These are phyloP conservation scores for Hawksworthiomyces lignivorus DNA, from an alignment of 2,329 filamentous ascomycete genomes.

Conservation along the genomic window DNA sequence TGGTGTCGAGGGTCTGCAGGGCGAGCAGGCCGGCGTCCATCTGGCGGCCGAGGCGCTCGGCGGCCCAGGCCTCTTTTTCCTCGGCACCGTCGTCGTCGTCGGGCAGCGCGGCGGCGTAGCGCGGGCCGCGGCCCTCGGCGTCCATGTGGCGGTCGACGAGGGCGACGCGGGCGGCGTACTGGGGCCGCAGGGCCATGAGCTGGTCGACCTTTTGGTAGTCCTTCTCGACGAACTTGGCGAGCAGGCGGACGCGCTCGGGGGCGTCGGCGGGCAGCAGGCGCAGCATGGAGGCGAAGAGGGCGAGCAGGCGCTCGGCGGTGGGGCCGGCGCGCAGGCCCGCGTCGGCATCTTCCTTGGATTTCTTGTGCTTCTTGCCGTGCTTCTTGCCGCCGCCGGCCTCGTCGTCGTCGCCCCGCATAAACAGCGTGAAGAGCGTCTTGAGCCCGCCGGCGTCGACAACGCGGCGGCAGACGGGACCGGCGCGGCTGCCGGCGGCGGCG, in stretches of 20 bases:
- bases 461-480: slow-evolving; percentile 57
- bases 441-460: slow-evolving; percentile 78
- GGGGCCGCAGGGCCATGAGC: slow-evolving; percentile 62
- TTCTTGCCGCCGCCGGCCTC: slow-evolving; percentile 29
- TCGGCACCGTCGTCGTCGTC: slow-evolving; percentile 51
- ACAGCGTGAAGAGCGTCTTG: slow-evolving; percentile 76
- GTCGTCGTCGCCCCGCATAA: slow-evolving; percentile 63
- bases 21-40: slow-evolving; percentile 81
- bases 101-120: slow-evolving; percentile 36
- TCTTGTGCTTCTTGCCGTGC: neutral
- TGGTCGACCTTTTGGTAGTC: slow-evolving; percentile 79
- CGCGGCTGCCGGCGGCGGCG: slow-evolving; percentile 46
- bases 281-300: slow-evolving; percentile 77
- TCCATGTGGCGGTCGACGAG: slow-evolving; percentile 57
- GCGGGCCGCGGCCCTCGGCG: slow-evolving; percentile 19
- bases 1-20: slow-evolving; percentile 74
- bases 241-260: slow-evolving; percentile 67
- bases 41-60: slow-evolving; percentile 66
- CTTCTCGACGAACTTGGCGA: slow-evolving; percentile 94
- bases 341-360: too few relatives aligned
- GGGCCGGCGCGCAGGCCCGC: slow-evolving; percentile 47
- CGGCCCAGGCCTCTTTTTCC: slow-evolving; percentile 53
- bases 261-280: slow-evolving; percentile 72
- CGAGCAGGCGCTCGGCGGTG: slow-evolving; percentile 70
- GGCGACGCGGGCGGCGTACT: slow-evolving; percentile 57